Evolutionary conservation across 768 basidiomycete genomes (phyloP).

Genomic region (Lentinula boryana): DNA sequence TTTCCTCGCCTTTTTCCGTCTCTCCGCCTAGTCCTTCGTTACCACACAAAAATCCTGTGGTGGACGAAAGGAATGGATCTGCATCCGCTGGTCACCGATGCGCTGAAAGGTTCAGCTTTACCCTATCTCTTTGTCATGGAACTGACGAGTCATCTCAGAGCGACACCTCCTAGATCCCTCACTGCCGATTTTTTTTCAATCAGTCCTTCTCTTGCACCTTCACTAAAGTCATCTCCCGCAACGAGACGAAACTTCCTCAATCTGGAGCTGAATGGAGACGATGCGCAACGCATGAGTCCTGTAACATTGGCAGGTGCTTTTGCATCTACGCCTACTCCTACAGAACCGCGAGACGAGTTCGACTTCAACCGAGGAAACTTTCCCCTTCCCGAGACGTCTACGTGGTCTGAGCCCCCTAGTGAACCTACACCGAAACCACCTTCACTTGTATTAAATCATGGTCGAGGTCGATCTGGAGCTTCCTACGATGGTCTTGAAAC

Average conservation of each 20-base stretch:
- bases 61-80: neutral
- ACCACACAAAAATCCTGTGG: neutral
- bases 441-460: conserved; percentile 7
- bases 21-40: conserved; percentile 22
- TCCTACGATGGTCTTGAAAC: neutral
- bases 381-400: neutral
- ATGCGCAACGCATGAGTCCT: neutral
- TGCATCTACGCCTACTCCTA: conserved; percentile 9
- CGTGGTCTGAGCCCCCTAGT: conserved; percentile 6
- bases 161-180: conserved; percentile 4
- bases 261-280: neutral
- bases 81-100: neutral
- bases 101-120: neutral
- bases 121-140: neutral
- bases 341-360: conserved; percentile 8
- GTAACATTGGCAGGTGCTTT: conserved; percentile 12
- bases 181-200: conserved; percentile 7
- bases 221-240: conserved; percentile 14
- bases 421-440: conserved; percentile 15
- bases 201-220: conserved; percentile 17
- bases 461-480: neutral
- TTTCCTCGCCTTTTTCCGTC: conserved; percentile 37
- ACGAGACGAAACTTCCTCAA: conserved; percentile 8
- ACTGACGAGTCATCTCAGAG: neutral
- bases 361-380: conserved; percentile 1